Evolutionary conservation across 345 rosid genomes (phyloP).

Genomic region (Euphorbia peplus): DNA sequence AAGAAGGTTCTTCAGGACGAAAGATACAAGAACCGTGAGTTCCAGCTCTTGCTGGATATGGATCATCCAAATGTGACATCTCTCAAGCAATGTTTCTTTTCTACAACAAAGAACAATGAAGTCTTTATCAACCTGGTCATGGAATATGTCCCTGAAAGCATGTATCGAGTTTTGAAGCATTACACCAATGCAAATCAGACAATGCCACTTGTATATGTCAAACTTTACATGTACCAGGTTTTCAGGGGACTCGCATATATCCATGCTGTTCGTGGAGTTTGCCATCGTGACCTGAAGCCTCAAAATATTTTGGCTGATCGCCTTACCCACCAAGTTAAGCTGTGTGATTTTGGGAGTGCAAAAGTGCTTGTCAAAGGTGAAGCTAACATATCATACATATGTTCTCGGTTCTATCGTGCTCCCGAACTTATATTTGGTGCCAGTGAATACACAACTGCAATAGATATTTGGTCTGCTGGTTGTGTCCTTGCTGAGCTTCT

Average conservation of each 20-base stretch:
- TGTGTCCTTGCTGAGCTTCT: conserved; percentile 40
- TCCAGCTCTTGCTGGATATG: conserved; percentile 63
- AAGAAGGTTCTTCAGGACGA: conserved; percentile 82
- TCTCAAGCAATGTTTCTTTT: conserved; percentile 88
- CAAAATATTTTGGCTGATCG: conserved; percentile 95
- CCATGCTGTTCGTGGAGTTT: conserved; percentile 75
- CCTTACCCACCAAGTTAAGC: conserved; percentile 49
- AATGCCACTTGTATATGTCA: conserved; percentile 81
- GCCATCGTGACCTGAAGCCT: conserved; percentile 89
- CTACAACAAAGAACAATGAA: conserved; percentile 74
- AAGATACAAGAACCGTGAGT: conserved; percentile 82
- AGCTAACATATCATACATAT: conserved; percentile 32
- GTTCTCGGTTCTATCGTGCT: conserved; percentile 37
- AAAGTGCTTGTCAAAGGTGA: conserved; percentile 56
- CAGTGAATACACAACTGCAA: conserved; percentile 31
- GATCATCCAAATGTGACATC: conserved; percentile 83
- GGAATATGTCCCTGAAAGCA: conserved; percentile 91
- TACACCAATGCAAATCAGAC: conserved; percentile 71
- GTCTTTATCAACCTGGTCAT: conserved; percentile 84
- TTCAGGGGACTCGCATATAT: conserved; percentile 81
- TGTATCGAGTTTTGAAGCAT: conserved; percentile 79
- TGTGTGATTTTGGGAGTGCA: conserved; percentile 90
- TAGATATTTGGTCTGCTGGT: conserved; percentile 39
- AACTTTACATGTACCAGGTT: conserved; percentile 86
- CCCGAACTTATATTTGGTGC: conserved; percentile 39